Percentiles rank a stretch among this genome's conserved stretches.
Conservation (phyloP, 371 early-diverging fungal genomes). For the Haplosporangium sp. region DNA sequence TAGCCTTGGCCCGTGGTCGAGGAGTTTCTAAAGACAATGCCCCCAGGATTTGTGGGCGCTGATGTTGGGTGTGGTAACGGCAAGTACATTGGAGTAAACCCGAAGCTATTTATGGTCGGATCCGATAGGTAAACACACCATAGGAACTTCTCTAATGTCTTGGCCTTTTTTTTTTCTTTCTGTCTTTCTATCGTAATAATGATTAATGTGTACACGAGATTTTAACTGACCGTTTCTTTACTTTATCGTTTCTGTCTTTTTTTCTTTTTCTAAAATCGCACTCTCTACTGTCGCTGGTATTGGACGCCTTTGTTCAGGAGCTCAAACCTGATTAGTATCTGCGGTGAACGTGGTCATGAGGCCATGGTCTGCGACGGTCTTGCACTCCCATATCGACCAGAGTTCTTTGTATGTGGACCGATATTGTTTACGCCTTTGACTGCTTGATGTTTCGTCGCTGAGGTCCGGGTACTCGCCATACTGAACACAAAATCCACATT, state of each 20-base stretch:
- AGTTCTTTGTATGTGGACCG: slow-evolving; percentile 69
- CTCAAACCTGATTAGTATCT: slow-evolving; percentile 82
- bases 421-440: neutral
- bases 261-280: neutral
- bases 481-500: neutral
- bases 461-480: neutral
- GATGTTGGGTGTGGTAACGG: slow-evolving; percentile 99
- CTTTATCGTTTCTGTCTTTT: slow-evolving; percentile 1
- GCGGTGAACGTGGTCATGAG: slow-evolving; percentile 81
- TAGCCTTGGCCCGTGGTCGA: slow-evolving; percentile 98
- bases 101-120: slow-evolving; percentile 79
- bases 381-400: slow-evolving; percentile 77
- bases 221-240: slow-evolving; percentile 1
- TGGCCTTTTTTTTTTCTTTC: too few relatives aligned
- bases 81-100: slow-evolving; percentile 93
- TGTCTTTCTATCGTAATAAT: neutral
- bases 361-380: slow-evolving; percentile 89
- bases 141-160: too few relatives aligned
- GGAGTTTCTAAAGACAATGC: slow-evolving; percentile 72
- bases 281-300: too few relatives aligned
- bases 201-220: neutral
- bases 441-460: slow-evolving; percentile 15
- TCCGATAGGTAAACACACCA: slow-evolving; percentile 76
- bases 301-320: slow-evolving; percentile 60
- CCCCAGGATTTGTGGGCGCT: slow-evolving; percentile 82